Conservation (phyloP, 306 rosid genomes). For the Comarum palustre region DNA sequence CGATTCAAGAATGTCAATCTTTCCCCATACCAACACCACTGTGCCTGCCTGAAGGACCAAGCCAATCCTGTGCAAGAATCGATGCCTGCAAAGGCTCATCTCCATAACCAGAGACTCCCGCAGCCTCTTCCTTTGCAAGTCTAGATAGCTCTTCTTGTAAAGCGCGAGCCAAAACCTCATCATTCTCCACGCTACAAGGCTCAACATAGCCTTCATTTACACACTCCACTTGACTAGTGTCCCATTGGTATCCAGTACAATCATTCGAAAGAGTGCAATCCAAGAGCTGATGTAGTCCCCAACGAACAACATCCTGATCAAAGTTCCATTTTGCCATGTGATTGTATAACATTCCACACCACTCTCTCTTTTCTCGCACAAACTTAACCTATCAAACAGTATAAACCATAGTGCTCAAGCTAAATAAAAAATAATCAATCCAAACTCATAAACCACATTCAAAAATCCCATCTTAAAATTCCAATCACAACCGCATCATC, state of each 20-base stretch:
- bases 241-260: conserved; percentile 50
- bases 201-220: conserved; percentile 72
- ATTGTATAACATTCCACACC: conserved; percentile 25
- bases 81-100: conserved; percentile 49
- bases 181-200: conserved; percentile 54
- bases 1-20: conserved; percentile 16
- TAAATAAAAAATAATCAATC: not conserved
- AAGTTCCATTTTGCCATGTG: conserved; percentile 46
- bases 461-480: not conserved
- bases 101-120: conserved; percentile 40
- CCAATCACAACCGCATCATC: not conserved
- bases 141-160: conserved; percentile 75
- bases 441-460: not conserved
- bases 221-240: conserved; percentile 57
- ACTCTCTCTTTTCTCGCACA: conserved; percentile 20
- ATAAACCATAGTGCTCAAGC: not conserved
- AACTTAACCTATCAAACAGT: conserved; percentile 22
- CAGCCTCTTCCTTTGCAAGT: conserved; percentile 50
- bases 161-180: conserved; percentile 82
- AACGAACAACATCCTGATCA: conserved; percentile 82
- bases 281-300: conserved; percentile 81
- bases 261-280: conserved; percentile 70
- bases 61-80: conserved; percentile 72
- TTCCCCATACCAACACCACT: conserved; percentile 37
- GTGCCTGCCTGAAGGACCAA: conserved; percentile 44